Base-by-base conservation (phyloP, 345 rosid genomes). In the Salix suchowensis region DNA sequence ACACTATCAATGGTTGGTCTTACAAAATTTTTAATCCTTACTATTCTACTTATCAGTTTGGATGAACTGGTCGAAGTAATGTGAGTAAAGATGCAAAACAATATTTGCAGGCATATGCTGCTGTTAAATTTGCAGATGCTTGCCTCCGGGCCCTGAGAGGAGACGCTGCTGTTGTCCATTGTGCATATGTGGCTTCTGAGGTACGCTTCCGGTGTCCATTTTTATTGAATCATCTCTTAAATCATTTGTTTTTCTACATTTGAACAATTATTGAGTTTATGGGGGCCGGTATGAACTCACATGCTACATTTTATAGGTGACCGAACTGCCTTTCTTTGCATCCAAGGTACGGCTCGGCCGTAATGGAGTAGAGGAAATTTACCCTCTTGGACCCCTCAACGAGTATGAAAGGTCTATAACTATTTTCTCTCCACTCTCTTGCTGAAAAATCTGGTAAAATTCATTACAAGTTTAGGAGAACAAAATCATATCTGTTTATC, bases 61-160 rank as follows among this genome's bases (percentile, higher is more conserved):
- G 32, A 30, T 30, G 34, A 39, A 3, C 36, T 48, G 73, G 18
- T 11, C n/a, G 8, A 77, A 48, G 28, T 42, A 55, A 52, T 16
- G 14, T 44, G 40, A 18, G 40, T 12, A 4, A 70, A 32, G n/a
- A 39, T 48, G 7, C 28, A 36, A 36, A 32, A 34, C 62, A 50
- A 79, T 68, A 74, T 65, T 4, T 82, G 79, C 87, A 96, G 99
- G 99, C 99, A 42, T 96, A 89, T 80, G 97, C 99, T 72, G 97
- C 99, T n/a, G 97, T 92, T 70, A 91, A 96, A 86, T 93, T 96
- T 75, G 99, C 99, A 18, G 98, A 93, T 77, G 92, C 97, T 44
- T 93, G 98, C 79, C 92, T 96, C 19, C 86, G 86, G 58, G 94
- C 91, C 71, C 82, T 96, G 83, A 88, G 96, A 77, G 99, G 99